Base-by-base conservation (phyloP, 371 early-diverging fungal genomes). In the Actinomortierella ambigua region DNA sequence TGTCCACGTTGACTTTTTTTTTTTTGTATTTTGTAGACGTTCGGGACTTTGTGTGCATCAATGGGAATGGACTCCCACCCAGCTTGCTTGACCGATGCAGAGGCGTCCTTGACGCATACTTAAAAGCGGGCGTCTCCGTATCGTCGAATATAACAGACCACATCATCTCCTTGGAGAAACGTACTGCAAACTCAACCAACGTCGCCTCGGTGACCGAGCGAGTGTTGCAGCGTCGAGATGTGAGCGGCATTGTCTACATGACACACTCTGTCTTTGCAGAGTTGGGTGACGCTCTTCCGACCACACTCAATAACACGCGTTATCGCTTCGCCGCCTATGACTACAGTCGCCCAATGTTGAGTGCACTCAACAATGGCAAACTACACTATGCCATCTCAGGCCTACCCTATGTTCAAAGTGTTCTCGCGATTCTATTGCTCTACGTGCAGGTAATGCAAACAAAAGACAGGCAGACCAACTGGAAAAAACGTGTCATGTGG, bases 31-130 rank as follows among this genome's bases (percentile, higher is more conserved):
- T 20, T 29, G 42, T 47, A 71, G 71, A 63, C 3, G 67, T 73
- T 29, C 46, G 41, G 23, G 67, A 73, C 40, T 65, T 73, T 66
- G 60, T 66, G 5, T 73, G 73, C 42, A 66, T 73, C 55, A 56
- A 51, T 20, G 67, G 67, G 18, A 3, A 23, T 13, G 2, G 15
- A 34, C 46, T 27, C 7, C 47, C 66, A 24, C 50, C 63, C 3
- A 15, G 63, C 1, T 22, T 73, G 7, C 47, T 63, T 23, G 63
- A 73, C 13, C 73, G 73, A 8, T 73, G 73, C 57, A 40, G 39
- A 1, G 73, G 73, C 6, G 67, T 73, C 20, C 48, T 73, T n/a
- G n/a, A 20, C 14, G 18, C 1, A 63, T 60, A 13, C 66, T 66
- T 43, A 17, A 55, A 3, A 8, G 26, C 14, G 60, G 50, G 1